Evolutionary conservation across 176 grass and related monocot species (phyloP), one percentile per base, ranked within the genome.

Genomic region (Musa itinerans): DNA sequence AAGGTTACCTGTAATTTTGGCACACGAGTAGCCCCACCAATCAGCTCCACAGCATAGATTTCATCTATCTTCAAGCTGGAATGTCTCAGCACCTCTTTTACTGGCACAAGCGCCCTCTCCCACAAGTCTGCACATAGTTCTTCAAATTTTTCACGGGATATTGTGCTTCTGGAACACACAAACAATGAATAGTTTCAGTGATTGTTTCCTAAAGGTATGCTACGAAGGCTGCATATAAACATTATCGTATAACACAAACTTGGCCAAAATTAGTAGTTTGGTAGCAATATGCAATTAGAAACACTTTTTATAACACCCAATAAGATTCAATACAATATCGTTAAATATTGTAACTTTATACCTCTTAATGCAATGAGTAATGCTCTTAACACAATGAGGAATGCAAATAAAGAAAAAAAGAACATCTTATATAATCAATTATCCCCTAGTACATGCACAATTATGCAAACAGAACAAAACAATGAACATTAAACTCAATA

Each of bases 101-200:
- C 71, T 81, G 96, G 96, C 81, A 83, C 71, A 77, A 99, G 78
- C 80, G 96, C 88, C 76, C 85, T 82, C 51, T 99, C 96, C 96
- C 91, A 99, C 63, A 99, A 81, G 81, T 99, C 96, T 61, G 82
- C 82, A 89, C 96, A 99, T 79, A 99, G 92, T 73, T 99, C 89
- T 82, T 99, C 96, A 83, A 92, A 99, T 83, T 99, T 99, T 63
- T 99, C 90, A 57, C 96, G 90, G 59, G 91, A 94, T 77, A 99
- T 92, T 71, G 96, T 92, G 79, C 96, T 99, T 88, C 96, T 99
- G 83, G 53, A 77, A 63, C 26, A 62, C 63, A 21, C 26, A 81
- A 70, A 75, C 24, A 64, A 49, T 24, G 8, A 73, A 73, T 1
- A 73, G 1, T 49, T 49, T 27, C 2, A 65, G 23, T 3, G 8